Evolutionary conservation across 148 eudicot genomes (phyloP).

Genomic region (Pharnaceum exiguum): DNA sequence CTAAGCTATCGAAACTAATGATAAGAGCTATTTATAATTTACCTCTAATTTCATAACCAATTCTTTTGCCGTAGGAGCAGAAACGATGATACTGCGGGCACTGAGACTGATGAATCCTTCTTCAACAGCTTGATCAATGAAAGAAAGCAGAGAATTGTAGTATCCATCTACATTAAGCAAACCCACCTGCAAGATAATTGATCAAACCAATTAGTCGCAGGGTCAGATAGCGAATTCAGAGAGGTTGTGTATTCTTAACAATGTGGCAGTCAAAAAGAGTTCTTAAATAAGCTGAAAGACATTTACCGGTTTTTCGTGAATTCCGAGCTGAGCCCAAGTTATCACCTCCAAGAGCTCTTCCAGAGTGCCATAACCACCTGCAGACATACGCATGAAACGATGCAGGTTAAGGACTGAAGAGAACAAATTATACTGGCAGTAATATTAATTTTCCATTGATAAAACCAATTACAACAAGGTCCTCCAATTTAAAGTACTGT

Average conservation of each 20-base stretch:
- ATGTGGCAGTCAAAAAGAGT: not conserved
- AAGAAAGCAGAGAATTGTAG: constrained; percentile 78
- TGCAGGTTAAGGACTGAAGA: not conserved
- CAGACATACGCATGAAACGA: constrained; percentile 1
- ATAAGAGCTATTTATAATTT: not conserved
- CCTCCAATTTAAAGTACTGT: too few relatives aligned
- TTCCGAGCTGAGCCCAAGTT: constrained; percentile 99
- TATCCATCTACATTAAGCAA: constrained; percentile 94
- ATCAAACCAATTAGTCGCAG: not conserved
- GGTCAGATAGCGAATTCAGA: not conserved
- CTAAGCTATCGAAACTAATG: too few relatives aligned
- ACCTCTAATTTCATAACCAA: constrained; percentile 88
- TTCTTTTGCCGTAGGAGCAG: constrained; percentile 82
- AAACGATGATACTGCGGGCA: constrained; percentile 85
- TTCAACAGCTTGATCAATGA: constrained; percentile 96
- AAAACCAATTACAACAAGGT: too few relatives aligned
- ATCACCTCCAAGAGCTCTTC: constrained; percentile 96
- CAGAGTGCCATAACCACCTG: constrained; percentile 98
- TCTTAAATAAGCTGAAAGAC: not conserved
- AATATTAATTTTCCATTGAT: too few relatives aligned
- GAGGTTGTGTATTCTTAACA: not conserved
- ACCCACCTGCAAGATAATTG: constrained; percentile 56
- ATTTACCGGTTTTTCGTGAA: constrained; percentile 91
- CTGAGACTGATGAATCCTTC: constrained; percentile 89
- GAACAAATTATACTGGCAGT: not conserved